These are phyloP conservation scores for Parasitella parasitica DNA, from an alignment of 371 early-diverging fungal species.

Conservation along the genomic window DNA sequence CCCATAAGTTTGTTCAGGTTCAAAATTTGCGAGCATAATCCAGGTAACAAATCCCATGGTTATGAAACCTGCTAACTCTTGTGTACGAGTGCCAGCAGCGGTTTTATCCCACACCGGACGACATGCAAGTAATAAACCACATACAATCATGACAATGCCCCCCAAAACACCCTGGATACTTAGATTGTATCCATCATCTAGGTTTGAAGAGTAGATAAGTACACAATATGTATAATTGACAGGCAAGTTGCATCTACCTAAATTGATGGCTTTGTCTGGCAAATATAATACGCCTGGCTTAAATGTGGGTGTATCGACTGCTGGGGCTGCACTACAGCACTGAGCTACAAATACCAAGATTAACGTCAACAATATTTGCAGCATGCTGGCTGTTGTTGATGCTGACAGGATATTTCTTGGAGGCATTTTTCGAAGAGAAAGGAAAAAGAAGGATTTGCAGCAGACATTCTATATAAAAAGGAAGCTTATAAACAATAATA, in stretches of 20 bases:
- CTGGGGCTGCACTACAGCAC: conserved; percentile 1
- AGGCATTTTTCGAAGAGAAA: neutral
- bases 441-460: neutral
- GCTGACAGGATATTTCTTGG: neutral
- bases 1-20: conserved; percentile 37
- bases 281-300: conserved; percentile 33
- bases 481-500: neutral
- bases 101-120: conserved; percentile 33
- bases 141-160: conserved; percentile 59
- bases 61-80: conserved; percentile 41
- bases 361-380: neutral
- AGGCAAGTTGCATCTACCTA: conserved; percentile 16
- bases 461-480: neutral
- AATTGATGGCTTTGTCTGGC: conserved; percentile 33
- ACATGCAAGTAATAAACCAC: conserved; percentile 65
- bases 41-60: conserved; percentile 44
- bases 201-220: too few relatives aligned
- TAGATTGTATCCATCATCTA: conserved; percentile 45
- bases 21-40: conserved; percentile 57
- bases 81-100: conserved; percentile 54
- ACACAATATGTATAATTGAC: too few relatives aligned
- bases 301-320: conserved; percentile 10
- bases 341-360: neutral
- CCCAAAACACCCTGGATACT: conserved; percentile 60
- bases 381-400: neutral